These are phyloP conservation scores for Backusella parvicylindrica DNA, from an alignment of 192 early-diverging fungal species.

Conservation along the genomic window DNA sequence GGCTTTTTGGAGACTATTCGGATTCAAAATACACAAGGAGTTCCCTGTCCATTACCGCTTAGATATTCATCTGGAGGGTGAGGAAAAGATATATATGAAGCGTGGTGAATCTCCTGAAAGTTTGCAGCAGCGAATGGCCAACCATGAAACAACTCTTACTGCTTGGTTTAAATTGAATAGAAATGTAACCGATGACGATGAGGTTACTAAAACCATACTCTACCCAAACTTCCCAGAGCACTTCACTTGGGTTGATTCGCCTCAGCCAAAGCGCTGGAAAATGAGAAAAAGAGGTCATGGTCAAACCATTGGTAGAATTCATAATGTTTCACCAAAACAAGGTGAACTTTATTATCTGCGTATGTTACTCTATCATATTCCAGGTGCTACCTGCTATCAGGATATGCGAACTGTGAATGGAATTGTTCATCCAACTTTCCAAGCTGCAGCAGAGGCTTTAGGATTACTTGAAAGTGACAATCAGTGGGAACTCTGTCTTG, in stretches of 20 bases:
- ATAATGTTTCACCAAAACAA: neutral
- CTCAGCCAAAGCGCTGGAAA: neutral
- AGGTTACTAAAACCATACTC: neutral
- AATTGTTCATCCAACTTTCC: neutral
- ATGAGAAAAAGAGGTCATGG: neutral
- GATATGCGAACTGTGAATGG: neutral
- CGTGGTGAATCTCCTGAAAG: neutral
- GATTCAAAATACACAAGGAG: conserved; percentile 26
- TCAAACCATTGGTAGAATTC: neutral
- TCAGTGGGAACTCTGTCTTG: neutral
- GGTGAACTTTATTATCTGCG: neutral
- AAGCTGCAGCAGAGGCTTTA: neutral
- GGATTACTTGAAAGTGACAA: neutral
- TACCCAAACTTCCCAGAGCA: neutral
- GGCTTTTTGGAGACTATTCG: conserved; percentile 27
- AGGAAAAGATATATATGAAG: conserved; percentile 5
- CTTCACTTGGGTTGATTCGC: neutral
- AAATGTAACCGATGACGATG: neutral
- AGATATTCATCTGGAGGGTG: conserved; percentile 16
- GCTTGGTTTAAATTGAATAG: neutral
- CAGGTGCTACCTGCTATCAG: neutral
- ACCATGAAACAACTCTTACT: neutral
- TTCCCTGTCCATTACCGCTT: conserved; percentile 19
- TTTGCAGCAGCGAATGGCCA: neutral
- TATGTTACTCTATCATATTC: neutral